Base-by-base conservation (phyloP, 108 stramenopile genomes). In the Seminavis robusta region DNA sequence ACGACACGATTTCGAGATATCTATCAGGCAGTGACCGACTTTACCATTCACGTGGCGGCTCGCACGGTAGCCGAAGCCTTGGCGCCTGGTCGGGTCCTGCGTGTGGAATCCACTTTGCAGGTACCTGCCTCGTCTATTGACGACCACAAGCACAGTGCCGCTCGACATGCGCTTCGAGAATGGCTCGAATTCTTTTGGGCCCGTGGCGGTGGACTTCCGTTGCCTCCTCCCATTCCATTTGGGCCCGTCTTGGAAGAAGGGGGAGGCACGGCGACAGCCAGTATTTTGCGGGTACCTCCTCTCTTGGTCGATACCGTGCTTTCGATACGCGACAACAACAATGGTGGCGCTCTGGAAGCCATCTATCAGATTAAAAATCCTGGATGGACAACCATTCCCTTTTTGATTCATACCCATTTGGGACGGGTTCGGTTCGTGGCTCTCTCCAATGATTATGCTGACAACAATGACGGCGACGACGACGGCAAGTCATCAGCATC, bases 371-470 rank as follows among this genome's bases (percentile, higher is more conserved):
- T 76, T 9, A 57, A 71, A 34, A 45, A 52, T 21, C 74, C 74
- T 9, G 76, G 76, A 20, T 69, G 59, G 71, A 10, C 33, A 2
- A 76, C 74, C 27, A 69, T 77, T 25, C 71, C 76, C 7, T 77
- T 73, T 59, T 51, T 73, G 10, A 30, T 73, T 10, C 76, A 77
- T 48, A 73, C 71, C 21, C 76, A 77, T 34, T 17, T 63, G 27
- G 76, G 71, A 3, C 24, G 43, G 10, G 70, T 77, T 24, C 24
- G 34, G 25, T 76, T 76, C 50, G n/a, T n/a, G n/a, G n/a, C n/a
- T n/a, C n/a, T n/a, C n/a, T n/a, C n/a, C n/a, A n/a, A n/a, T n/a
- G n/a, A n/a, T n/a, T n/a, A n/a, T n/a, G n/a, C n/a, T n/a, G n/a
- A n/a, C n/a, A n/a, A n/a, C n/a, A n/a, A n/a, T n/a, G n/a, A n/a